phyloP scores from a whole-genome alignment of 768 basidiomycete species.

The Favolaschia claudopus region DNA sequence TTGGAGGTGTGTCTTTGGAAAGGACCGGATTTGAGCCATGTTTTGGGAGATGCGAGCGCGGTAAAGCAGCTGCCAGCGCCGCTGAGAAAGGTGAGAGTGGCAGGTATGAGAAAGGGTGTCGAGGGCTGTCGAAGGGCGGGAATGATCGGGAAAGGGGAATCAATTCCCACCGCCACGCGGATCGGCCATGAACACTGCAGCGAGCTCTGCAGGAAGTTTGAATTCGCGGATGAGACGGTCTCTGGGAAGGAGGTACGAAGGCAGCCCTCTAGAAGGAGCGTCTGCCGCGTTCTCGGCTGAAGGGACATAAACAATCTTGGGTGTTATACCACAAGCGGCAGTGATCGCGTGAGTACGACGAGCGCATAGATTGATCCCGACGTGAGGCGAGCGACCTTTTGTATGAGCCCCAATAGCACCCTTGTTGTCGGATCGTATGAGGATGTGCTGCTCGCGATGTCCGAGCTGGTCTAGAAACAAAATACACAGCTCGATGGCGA shows the following conservation, averaged over 20 bases:
- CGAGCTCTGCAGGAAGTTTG: not conserved
- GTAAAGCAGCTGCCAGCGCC: too few relatives aligned
- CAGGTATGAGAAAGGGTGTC: too few relatives aligned
- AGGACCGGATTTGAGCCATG: too few relatives aligned
- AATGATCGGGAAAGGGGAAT: too few relatives aligned
- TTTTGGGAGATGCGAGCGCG: too few relatives aligned
- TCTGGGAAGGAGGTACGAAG: not conserved
- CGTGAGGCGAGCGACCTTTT: not conserved
- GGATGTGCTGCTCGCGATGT: not conserved
- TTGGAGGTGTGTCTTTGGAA: too few relatives aligned
- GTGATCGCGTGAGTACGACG: not conserved
- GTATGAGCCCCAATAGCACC: conserved; percentile 2
- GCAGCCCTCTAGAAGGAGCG: not conserved
- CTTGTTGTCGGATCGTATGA: conserved; percentile 3
- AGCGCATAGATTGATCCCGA: conserved; percentile 4
- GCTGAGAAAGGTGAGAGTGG: too few relatives aligned
- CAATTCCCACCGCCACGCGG: too few relatives aligned
- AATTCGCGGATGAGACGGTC: too few relatives aligned
- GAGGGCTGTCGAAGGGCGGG: too few relatives aligned
- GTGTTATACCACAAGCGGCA: not conserved
- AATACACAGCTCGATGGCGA: conserved; percentile 1
- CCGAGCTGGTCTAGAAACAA: not conserved
- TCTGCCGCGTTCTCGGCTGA: not conserved
- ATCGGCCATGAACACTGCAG: too few relatives aligned
- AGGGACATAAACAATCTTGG: not conserved